Conservation (phyloP, 345 rosid genomes). For the Luvunga scandens region DNA sequence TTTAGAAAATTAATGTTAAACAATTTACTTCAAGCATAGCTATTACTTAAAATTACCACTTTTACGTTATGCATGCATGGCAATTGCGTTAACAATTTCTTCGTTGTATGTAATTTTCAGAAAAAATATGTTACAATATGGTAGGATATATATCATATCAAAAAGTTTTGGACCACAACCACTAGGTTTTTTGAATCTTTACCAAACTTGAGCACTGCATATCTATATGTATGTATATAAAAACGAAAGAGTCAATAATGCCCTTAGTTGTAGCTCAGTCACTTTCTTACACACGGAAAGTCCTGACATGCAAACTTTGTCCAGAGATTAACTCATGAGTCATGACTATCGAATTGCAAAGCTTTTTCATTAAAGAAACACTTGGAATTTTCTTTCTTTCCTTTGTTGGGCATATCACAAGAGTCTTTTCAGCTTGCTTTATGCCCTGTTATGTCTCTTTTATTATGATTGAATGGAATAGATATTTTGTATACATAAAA, state of each 20-base stretch:
- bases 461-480: not conserved
- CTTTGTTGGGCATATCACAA: not conserved
- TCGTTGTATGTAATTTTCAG: not conserved
- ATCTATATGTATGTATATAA: not conserved
- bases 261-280: not conserved
- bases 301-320: not conserved
- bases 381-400: no score
- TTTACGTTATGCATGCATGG: not conserved
- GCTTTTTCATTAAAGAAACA: no score
- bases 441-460: not conserved
- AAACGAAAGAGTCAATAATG: not conserved
- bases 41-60: not conserved
- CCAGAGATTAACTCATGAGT: not conserved
- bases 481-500: no score
- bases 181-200: not conserved
- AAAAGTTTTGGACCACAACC: not conserved
- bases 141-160: not conserved
- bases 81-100: not conserved
- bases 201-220: not conserved
- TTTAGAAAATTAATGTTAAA: not conserved
- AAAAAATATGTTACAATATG: not conserved
- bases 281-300: not conserved
- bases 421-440: not conserved
- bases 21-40: not conserved
- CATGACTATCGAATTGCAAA: not conserved